Conservation (phyloP, 179 eudicot species). For the Gypsophila paniculata region DNA sequence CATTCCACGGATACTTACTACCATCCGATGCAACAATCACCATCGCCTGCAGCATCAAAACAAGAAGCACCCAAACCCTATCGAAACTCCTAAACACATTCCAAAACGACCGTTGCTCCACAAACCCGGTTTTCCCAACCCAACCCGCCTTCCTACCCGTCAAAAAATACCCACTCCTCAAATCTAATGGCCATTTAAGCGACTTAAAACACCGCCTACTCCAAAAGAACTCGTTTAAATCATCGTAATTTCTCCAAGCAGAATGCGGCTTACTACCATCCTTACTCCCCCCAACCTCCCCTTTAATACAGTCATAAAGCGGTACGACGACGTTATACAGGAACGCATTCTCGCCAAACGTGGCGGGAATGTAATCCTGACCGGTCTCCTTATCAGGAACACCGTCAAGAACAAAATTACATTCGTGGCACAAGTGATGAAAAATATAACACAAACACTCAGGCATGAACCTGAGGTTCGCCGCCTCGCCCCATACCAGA, state of each 20-base stretch:
- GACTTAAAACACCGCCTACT: constrained; percentile 60
- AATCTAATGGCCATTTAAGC: constrained; percentile 75
- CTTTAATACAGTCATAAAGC: constrained; percentile 43
- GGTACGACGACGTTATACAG: constrained; percentile 51
- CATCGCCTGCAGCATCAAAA: constrained; percentile 68
- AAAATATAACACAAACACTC: constrained; percentile 82
- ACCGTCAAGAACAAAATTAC: constrained; percentile 53
- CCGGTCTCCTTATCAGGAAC: constrained; percentile 52
- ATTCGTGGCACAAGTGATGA: constrained; percentile 71
- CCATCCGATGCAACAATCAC: constrained; percentile 59
- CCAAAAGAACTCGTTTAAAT: constrained; percentile 91
- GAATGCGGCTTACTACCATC: constrained; percentile 81
- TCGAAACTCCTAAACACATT: constrained; percentile 87
- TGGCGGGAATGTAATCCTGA: constrained; percentile 37
- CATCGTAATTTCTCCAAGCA: constrained; percentile 96
- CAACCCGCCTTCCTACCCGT: constrained; percentile 29
- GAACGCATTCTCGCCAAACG: constrained; percentile 48
- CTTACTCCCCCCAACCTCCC: constrained; percentile 56
- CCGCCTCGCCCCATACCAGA: constrained; percentile 86
- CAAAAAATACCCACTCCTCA: constrained; percentile 43
- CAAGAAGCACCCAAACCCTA: constrained; percentile 68
- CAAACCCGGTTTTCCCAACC: constrained; percentile 92
- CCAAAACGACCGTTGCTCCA: constrained; percentile 95
- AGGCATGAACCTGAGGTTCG: constrained; percentile 64
- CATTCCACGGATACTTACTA: constrained; percentile 50